Percentiles rank a stretch among this genome's conserved stretches.
phyloP scores from a whole-genome alignment of 495 filamentous ascomycete species.

The Sordaria brevicollis region DNA sequence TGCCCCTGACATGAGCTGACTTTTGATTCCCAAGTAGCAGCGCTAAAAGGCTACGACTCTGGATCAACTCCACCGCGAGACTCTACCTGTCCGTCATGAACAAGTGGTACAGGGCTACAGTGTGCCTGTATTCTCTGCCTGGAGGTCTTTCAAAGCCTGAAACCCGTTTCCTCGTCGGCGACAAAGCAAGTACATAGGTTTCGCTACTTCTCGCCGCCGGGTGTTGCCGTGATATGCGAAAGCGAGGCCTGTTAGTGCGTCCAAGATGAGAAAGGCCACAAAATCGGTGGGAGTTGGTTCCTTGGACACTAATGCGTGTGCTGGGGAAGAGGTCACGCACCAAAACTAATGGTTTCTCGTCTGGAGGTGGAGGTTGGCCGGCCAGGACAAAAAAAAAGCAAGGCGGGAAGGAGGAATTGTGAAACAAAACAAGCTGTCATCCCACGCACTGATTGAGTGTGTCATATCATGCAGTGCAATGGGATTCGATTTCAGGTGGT shows the following conservation, averaged over 20 bases:
- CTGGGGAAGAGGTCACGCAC: background rate
- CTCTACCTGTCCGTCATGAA: background rate
- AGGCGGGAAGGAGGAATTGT: background rate
- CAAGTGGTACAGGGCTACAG: background rate
- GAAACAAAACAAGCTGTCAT: background rate
- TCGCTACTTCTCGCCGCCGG: background rate
- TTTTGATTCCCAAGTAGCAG: background rate
- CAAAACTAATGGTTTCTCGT: background rate
- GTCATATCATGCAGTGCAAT: background rate
- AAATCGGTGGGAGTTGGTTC: background rate
- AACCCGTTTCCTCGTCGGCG: background rate
- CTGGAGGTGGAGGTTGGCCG: background rate
- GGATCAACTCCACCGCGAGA: background rate
- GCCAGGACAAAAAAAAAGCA: background rate
- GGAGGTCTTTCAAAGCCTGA: background rate
- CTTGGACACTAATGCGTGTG: background rate
- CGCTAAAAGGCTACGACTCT: background rate
- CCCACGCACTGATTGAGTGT: background rate
- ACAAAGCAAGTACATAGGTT: background rate
- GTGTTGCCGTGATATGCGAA: background rate
- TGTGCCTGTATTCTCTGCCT: background rate
- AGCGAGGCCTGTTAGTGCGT: background rate
- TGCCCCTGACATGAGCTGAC: background rate
- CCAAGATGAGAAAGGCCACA: background rate
- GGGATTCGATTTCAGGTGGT: no score